Evolutionary conservation across 2,329 filamentous ascomycete genomes (phyloP), one percentile per base, ranked within the genome.

Genomic region (Fusarium sp.): DNA sequence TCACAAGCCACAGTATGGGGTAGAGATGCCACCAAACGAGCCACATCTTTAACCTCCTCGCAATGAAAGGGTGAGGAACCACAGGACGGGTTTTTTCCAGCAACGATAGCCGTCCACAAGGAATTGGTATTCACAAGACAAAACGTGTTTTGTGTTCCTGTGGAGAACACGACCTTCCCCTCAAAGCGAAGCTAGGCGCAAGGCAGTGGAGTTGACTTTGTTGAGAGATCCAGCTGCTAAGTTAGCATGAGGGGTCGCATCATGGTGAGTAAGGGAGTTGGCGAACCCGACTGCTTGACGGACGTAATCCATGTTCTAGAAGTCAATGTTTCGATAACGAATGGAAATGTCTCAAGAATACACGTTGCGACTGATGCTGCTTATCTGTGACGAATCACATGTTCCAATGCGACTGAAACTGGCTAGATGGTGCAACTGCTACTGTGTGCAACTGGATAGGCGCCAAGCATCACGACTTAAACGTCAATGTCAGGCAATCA

Each of bases 1-100:
- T 58, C 72, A 65, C 61, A 66, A 74, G 58, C 69, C 69, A 64
- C 62, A 37, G 14, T 58, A 20, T 31, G 47, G 47, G 47, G 47
- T 31, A 31, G 4, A 31, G 27, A 52, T 54, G 47, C 47, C 27
- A 34, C 47, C 47, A 54, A 47, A 54, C 27, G 27, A 54, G 47
- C 47, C 47, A 54, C 47, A 54, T 31, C 18, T 54, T 31, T 5
- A 54, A 54, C 47, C 27, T 31, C 47, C 27, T 9, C 27, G 9
- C 18, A 54, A 6, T 14, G 47, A 52, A 29, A 13, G 16, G 16
- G 47, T 54, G 47, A 54, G 27, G 47, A 31, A 54, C 31, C 47
- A 54, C 18, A 54, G 5, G 47, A 5, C 9, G 22, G 42, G 27
- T 11, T 9, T 16, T 52, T 52, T 54, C 47, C 18, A 54, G 6